phyloP scores from a whole-genome alignment of 2,329 filamentous ascomycete species.

The Colletotrichum brevisporum region DNA sequence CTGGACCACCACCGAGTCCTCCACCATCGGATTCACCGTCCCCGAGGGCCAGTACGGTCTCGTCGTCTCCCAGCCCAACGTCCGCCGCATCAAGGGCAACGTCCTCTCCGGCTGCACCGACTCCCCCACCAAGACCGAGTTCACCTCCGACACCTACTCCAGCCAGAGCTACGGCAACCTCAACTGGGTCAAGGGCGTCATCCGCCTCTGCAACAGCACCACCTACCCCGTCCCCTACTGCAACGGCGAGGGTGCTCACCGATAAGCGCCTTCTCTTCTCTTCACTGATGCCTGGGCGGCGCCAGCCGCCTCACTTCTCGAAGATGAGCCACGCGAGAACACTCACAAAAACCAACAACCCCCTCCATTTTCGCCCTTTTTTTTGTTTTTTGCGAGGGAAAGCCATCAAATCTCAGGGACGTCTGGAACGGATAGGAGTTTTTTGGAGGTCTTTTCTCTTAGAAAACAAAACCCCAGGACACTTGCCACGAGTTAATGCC shows the following conservation, averaged over 20 bases:
- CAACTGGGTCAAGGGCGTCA: constrained; percentile 56
- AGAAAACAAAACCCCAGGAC: constrained; percentile 20
- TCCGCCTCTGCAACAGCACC: constrained; percentile 53
- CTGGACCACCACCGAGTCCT: constrained; percentile 51
- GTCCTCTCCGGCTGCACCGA: constrained; percentile 53
- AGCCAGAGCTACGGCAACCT: constrained; percentile 50
- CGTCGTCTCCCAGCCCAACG: constrained; percentile 54
- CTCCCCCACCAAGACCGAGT: constrained; percentile 44
- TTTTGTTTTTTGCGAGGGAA: constrained; percentile 20
- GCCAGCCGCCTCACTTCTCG: not conserved
- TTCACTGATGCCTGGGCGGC: too few relatives aligned
- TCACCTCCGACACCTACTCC: constrained; percentile 52
- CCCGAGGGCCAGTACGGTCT: constrained; percentile 54
- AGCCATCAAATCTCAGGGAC: constrained; percentile 29
- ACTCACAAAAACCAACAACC: constrained; percentile 3
- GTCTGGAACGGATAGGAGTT: constrained; percentile 36
- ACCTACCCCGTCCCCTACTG: constrained; percentile 54
- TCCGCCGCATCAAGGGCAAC: constrained; percentile 51
- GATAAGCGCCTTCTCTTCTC: constrained; percentile 3
- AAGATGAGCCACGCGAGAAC: constrained; percentile 6
- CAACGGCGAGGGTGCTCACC: constrained; percentile 49
- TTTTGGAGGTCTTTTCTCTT: constrained; percentile 31
- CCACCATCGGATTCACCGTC: constrained; percentile 50
- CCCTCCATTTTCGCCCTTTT: not conserved
- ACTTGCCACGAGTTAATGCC: constrained; percentile 34